A percentile compares a stretch with the other conserved stretches of the same genome.
phyloP scores from a whole-genome alignment of 768 basidiomycete species.

The Erythrobasidium yunnanense region DNA sequence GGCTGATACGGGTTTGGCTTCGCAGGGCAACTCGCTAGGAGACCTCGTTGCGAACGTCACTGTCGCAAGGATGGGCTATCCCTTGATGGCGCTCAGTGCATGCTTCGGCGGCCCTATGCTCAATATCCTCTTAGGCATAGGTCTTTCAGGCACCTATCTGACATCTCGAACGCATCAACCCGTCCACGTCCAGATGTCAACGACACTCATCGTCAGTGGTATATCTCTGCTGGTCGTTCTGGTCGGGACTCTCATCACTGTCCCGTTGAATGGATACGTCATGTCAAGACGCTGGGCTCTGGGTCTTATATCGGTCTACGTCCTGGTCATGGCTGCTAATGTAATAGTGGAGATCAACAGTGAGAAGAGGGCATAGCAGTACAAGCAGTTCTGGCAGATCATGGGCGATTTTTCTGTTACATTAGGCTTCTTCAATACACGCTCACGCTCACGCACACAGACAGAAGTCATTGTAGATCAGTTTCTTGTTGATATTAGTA shows the following conservation, averaged over 20 bases:
- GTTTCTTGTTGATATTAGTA: no score
- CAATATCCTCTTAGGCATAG: conserved; percentile 55
- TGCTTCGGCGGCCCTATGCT: conserved; percentile 60
- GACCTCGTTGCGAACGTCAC: conserved; percentile 96
- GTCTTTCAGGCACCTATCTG: conserved; percentile 79
- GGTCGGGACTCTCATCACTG: conserved; percentile 62
- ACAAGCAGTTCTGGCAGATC: background rate
- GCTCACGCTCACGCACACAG: no score
- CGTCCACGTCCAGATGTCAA: conserved; percentile 58
- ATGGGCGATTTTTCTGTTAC: background rate
- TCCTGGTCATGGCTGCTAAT: conserved; percentile 64
- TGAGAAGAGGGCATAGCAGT: background rate
- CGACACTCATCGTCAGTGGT: conserved; percentile 71
- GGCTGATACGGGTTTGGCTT: background rate
- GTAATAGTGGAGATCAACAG: conserved; percentile 41
- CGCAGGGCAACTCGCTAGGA: conserved; percentile 83
- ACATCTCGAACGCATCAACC: conserved; percentile 48
- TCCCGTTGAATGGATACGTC: conserved; percentile 72
- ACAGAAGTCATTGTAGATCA: no score
- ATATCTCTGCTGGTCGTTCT: conserved; percentile 70
- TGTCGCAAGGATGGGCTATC: conserved; percentile 66
- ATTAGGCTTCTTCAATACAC: no score
- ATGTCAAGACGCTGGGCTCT: conserved; percentile 73
- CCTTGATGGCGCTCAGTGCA: conserved; percentile 92
- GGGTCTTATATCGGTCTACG: conserved; percentile 63